Conservation (phyloP, 768 basidiomycete genomes). For the Amanita rubescens region DNA sequence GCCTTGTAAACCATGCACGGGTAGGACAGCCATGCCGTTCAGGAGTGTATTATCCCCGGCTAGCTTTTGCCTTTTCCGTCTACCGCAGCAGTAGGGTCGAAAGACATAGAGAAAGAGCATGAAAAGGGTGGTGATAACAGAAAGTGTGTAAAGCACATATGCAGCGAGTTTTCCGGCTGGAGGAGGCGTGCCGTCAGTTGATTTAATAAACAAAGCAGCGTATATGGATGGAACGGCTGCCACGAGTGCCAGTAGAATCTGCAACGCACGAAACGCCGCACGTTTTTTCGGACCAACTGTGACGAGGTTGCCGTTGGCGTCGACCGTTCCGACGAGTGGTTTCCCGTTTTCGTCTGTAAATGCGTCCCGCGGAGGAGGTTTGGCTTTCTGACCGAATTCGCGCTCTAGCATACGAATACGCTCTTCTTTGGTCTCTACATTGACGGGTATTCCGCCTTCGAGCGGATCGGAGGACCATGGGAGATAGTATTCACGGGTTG, state of each 20-base stretch:
- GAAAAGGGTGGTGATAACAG: conserved; percentile 42
- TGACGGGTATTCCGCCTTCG: conserved; percentile 33
- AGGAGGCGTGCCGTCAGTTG: conserved; percentile 43
- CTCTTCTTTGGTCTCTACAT: conserved; percentile 54
- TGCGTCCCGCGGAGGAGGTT: conserved; percentile 18
- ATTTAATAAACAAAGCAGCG: conserved; percentile 56
- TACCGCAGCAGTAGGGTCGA: conserved; percentile 47
- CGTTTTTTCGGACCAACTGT: conserved; percentile 60
- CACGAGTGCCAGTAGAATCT: conserved; percentile 43
- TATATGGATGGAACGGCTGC: conserved; percentile 54
- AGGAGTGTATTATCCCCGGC: conserved; percentile 18
- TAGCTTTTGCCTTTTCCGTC: conserved; percentile 19
- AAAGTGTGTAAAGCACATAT: conserved; percentile 50
- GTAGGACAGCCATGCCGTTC: conserved; percentile 54
- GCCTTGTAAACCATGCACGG: conserved; percentile 46
- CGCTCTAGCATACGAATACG: conserved; percentile 64
- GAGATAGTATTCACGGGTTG: conserved; percentile 16
- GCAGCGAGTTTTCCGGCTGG: conserved; percentile 45
- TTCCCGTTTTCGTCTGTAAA: conserved; percentile 40
- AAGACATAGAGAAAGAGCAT: conserved; percentile 50
- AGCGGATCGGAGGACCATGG: conserved; percentile 47
- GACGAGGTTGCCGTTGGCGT: conserved; percentile 48
- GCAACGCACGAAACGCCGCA: conserved; percentile 35
- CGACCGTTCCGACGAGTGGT: conserved; percentile 50
- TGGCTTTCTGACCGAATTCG: conserved; percentile 47